These are phyloP conservation scores for Umbelopsis sp. DNA, from an alignment of 192 early-diverging fungal genomes.

Conservation along the genomic window DNA sequence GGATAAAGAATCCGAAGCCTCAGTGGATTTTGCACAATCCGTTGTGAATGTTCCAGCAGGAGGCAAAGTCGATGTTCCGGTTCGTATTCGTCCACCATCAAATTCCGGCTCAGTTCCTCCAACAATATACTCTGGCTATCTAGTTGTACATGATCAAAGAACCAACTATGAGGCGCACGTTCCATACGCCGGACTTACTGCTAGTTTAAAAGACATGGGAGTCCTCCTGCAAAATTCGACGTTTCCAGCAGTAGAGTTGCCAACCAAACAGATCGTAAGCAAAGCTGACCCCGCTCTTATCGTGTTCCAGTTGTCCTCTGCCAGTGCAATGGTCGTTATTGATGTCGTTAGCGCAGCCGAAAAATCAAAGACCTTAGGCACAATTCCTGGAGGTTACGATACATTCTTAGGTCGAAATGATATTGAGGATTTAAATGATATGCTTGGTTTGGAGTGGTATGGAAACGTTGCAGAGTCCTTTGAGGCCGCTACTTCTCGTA, in stretches of 20 bases:
- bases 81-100: constrained; percentile 46
- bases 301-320: constrained; percentile 16
- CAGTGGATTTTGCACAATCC: constrained; percentile 32
- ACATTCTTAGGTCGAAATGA: constrained; percentile 17
- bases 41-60: constrained; percentile 36
- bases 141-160: constrained; percentile 29
- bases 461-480: constrained; percentile 15
- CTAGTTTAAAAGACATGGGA: constrained; percentile 13
- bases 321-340: constrained; percentile 17
- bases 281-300: neutral
- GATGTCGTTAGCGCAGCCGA: constrained; percentile 21
- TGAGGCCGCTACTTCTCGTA: constrained; percentile 16
- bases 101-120: constrained; percentile 27
- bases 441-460: constrained; percentile 23
- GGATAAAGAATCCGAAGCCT: constrained; percentile 27
- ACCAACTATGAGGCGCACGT: neutral
- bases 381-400: neutral
- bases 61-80: constrained; percentile 28
- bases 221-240: constrained; percentile 30
- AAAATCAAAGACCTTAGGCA: neutral
- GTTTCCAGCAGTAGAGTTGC: constrained; percentile 14
- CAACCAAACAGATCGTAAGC: neutral
- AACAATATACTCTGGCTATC: constrained; percentile 53
- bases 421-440: constrained; percentile 15
- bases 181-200: constrained; percentile 34